A percentile compares a stretch with the other conserved stretches of the same genome.
phyloP scores from a whole-genome alignment of 179 eudicot species.

The Drosera spatulata region DNA sequence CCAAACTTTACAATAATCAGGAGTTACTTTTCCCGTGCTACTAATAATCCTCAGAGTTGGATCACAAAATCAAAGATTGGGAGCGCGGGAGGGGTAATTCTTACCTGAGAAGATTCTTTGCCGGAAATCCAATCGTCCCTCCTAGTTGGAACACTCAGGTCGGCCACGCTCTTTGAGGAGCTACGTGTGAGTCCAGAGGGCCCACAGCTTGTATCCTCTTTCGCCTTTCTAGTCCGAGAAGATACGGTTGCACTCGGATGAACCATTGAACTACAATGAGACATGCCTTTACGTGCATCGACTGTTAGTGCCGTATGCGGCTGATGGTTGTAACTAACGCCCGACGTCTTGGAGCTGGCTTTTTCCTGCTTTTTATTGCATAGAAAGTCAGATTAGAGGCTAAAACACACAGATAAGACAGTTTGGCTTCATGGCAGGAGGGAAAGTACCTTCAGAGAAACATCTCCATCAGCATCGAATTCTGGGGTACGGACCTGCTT shows the following conservation, averaged over 20 bases:
- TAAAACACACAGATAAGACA: too few species aligned
- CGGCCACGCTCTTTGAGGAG: conserved; percentile 16
- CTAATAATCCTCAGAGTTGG: not conserved
- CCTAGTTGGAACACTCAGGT: conserved; percentile 15
- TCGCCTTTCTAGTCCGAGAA: conserved; percentile 20
- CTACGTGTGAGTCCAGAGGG: conserved; percentile 7
- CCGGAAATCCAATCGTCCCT: conserved; percentile 26
- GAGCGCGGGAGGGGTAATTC: not conserved
- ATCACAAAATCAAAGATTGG: too few species aligned
- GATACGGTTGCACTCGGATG: conserved; percentile 31
- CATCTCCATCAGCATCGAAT: conserved; percentile 28
- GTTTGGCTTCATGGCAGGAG: too few species aligned
- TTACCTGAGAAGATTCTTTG: conserved; percentile 15
- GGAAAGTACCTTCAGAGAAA: conserved; percentile 16
- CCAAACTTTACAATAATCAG: too few species aligned
- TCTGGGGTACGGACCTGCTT: conserved; percentile 32
- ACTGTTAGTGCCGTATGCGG: conserved; percentile 43
- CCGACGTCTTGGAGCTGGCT: conserved; percentile 16
- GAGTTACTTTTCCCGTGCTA: not conserved
- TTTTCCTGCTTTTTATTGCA: conserved; percentile 34
- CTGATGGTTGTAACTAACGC: conserved; percentile 24
- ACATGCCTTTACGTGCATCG: conserved; percentile 35
- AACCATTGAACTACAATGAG: conserved; percentile 44
- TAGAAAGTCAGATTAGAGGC: not conserved
- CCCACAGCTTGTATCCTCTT: conserved; percentile 16